Percentiles rank a stretch among this genome's conserved stretches.
phyloP scores from a whole-genome alignment of 192 early-diverging fungal species.

The Lunasporangiospora selenospora region DNA sequence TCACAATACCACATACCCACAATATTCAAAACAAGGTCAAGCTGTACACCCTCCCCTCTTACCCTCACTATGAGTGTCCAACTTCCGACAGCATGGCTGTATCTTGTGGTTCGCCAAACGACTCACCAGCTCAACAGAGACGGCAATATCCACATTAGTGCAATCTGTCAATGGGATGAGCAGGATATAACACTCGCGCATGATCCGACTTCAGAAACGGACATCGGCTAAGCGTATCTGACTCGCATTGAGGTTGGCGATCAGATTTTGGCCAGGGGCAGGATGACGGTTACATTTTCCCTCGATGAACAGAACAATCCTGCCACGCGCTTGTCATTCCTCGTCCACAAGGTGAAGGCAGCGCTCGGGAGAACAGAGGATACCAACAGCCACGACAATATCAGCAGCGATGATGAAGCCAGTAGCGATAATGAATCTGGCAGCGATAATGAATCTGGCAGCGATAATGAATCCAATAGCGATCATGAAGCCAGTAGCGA shows the following conservation, averaged over 20 bases:
- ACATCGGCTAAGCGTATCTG: conserved; percentile 1
- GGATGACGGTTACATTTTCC: not conserved
- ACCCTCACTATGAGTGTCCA: conserved; percentile 3
- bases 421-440: no score
- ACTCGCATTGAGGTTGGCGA: not conserved
- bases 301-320: not conserved
- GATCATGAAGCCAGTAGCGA: no score
- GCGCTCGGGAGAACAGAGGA: no score
- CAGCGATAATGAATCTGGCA: no score
- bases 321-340: not conserved
- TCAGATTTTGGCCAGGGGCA: conserved; percentile 5
- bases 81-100: conserved; percentile 4
- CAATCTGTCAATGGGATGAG: not conserved
- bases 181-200: conserved; percentile 2
- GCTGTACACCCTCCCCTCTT: not conserved
- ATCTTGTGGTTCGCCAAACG: not conserved
- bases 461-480: no score
- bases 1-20: no score
- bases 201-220: not conserved
- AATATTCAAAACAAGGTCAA: no score
- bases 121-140: not conserved
- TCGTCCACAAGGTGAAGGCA: no score
- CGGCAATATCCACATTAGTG: not conserved
- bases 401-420: no score
- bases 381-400: no score